Base-by-base conservation (phyloP, 1,139 yeast genomes). In the Taiozyma sp. region DNA sequence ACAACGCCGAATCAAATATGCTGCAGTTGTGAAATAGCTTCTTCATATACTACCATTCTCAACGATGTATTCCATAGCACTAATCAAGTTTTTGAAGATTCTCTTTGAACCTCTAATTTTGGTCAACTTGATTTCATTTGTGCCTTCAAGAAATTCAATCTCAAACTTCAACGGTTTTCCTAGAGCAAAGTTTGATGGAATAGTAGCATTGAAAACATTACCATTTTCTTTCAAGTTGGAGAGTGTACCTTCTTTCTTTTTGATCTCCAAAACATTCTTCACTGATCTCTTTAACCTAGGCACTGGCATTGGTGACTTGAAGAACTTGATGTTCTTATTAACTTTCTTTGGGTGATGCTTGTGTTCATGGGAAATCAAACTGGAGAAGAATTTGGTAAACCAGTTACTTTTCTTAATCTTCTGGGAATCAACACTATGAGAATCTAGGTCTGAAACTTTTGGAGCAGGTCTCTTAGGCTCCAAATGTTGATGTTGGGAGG, bases 61-160 rank as follows among this genome's bases (percentile, higher is more conserved):
- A 44, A 73, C 61, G 23, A 72, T 71, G 49, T 65, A 66, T 48
- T 67, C 69, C 52, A 72, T 64, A 49, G 81, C 81, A 41, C 71
- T 72, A 13, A 73, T 67, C 60, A 83, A 68, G 59, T 75, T 80
- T 48, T 68, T 70, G 66, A 82, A 83, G 19, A 83, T 79, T 61
- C 74, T 79, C 36, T 72, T 71, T n/a, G 83, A 76, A 12, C 89
- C 89, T 63, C 76, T 79, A 38, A 75, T 65, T 62, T 76, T 79
- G 43, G 70, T 71, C 52, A 83, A 69, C 54, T 76, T 76, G 51
- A 83, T 70, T 30, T 59, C 57, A 47, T 59, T 59, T 2, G 49
- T 29, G 3, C 55, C 58, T 24, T 56, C 52, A 30, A 75, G 68
- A 24, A 78, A 70, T 51, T 69, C 75, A 44, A 80, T 76, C 57